Conservation (phyloP, 1,284 basidiomycete genomes). For the Sporisorium graminicola region DNA sequence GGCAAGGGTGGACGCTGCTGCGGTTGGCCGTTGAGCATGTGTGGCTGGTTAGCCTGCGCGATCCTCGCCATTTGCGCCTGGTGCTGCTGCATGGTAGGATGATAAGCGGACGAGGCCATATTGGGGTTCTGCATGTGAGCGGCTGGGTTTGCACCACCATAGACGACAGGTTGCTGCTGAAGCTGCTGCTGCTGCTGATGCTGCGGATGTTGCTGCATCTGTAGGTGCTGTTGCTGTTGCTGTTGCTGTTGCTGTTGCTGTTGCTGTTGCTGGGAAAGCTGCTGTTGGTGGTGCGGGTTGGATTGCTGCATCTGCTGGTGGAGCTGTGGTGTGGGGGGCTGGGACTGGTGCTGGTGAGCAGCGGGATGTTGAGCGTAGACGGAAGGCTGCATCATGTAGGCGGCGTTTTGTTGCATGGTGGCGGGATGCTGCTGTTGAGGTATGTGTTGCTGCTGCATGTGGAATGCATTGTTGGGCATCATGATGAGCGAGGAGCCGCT, state of each 20-base stretch:
- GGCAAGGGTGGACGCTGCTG: conserved; percentile 34
- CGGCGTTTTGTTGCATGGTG: conserved; percentile 11
- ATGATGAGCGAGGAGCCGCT: conserved; percentile 16
- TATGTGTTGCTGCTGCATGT: conserved; percentile 39
- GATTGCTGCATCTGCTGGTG: conserved; percentile 21
- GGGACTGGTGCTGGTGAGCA: conserved; percentile 24
- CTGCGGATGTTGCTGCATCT: conserved; percentile 23
- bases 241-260: conserved; percentile 31
- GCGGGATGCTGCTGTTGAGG: conserved; percentile 39
- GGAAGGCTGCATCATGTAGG: conserved; percentile 28
- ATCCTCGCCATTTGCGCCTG: conserved; percentile 48
- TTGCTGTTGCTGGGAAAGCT: conserved; percentile 24
- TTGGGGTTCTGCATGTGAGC: conserved; percentile 21
- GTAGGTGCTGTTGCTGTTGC: conserved; percentile 26
- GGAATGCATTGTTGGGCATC: conserved; percentile 49
- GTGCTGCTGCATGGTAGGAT: conserved; percentile 50
- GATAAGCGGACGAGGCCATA: conserved; percentile 36
- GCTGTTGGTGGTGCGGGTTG: conserved; percentile 28
- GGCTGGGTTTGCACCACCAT: conserved; percentile 15
- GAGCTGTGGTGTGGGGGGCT: conserved; percentile 15
- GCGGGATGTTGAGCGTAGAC: conserved; percentile 33
- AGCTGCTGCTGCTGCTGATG: conserved; percentile 30
- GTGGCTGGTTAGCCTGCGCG: conserved; percentile 35
- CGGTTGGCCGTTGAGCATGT: conserved; percentile 35
- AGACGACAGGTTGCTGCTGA: conserved; percentile 29